phyloP scores from a whole-genome alignment of 805 yeast genomes.

The Komagataella ulmi region DNA sequence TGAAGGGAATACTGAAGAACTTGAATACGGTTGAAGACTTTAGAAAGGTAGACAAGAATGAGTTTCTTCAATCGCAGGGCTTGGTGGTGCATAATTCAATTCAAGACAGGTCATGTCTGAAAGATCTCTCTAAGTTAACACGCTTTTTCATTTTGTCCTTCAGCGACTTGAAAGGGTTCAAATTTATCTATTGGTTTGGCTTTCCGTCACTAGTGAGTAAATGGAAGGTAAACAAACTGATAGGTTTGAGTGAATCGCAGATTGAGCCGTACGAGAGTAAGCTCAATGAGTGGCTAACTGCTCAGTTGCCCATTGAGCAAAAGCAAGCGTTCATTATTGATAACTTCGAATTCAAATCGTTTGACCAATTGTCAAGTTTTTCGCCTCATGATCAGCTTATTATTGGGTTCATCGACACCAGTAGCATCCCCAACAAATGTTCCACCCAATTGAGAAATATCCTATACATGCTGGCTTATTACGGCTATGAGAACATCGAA shows the following conservation, averaged over 20 bases:
- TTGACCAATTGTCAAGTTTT: constrained; percentile 1
- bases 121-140: constrained; percentile 25
- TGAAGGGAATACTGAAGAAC: constrained; percentile 31
- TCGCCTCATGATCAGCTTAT: background rate
- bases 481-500: constrained; percentile 19
- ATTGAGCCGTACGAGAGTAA: background rate
- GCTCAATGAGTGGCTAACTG: constrained; percentile 3
- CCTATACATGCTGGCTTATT: constrained; percentile 14
- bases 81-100: constrained; percentile 12
- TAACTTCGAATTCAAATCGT: constrained; percentile 3
- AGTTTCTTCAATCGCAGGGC: constrained; percentile 21
- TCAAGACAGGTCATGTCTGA: constrained; percentile 17
- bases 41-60: constrained; percentile 50
- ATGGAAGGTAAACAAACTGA: constrained; percentile 23
- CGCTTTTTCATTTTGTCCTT: constrained; percentile 47
- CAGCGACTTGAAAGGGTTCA: constrained; percentile 83
- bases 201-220: constrained; percentile 50
- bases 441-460: constrained; percentile 13
- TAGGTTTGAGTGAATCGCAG: background rate
- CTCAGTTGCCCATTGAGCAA: constrained; percentile 6
- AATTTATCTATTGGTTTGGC: constrained; percentile 82
- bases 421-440: constrained; percentile 7
- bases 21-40: constrained; percentile 83
- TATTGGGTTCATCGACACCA: constrained; percentile 13
- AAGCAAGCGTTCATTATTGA: constrained; percentile 3